phyloP scores from a whole-genome alignment of 108 stramenopile genomes.

The Skeletonema grethae region DNA sequence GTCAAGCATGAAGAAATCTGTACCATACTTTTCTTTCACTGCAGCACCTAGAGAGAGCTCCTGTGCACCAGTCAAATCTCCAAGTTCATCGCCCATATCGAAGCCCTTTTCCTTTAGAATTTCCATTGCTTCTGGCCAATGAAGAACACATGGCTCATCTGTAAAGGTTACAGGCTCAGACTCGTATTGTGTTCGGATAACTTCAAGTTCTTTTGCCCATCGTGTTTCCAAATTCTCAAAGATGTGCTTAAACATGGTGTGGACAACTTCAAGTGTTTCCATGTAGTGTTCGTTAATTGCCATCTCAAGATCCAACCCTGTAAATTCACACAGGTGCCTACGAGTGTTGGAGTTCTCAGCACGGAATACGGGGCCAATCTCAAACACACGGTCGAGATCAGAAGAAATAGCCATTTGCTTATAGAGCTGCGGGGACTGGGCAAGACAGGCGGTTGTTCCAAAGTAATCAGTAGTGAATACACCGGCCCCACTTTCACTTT shows the following conservation, averaged over 20 bases:
- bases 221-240: slow-evolving; percentile 90
- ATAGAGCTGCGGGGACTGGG: slow-evolving; percentile 97
- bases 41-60: slow-evolving; percentile 91
- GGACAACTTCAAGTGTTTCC: slow-evolving; percentile 92
- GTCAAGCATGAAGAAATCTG: slow-evolving; percentile 98
- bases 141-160: slow-evolving; percentile 93
- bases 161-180: slow-evolving; percentile 92
- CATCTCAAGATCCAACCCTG: slow-evolving; percentile 97
- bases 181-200: slow-evolving; percentile 91
- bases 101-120: slow-evolving; percentile 76
- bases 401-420: slow-evolving; percentile 98
- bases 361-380: slow-evolving; percentile 96
- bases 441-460: slow-evolving; percentile 93
- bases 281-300: slow-evolving; percentile 95
- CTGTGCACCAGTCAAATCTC: slow-evolving; percentile 88
- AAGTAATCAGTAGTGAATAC: slow-evolving; percentile 98
- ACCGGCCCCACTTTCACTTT: slow-evolving; percentile 94
- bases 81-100: slow-evolving; percentile 88
- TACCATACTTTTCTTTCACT: slow-evolving; percentile 93
- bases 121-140: slow-evolving; percentile 96
- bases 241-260: slow-evolving; percentile 94
- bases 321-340: slow-evolving; percentile 96
- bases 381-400: slow-evolving; percentile 92
- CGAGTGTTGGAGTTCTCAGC: slow-evolving; percentile 96
- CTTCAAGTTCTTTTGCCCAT: slow-evolving; percentile 75